Percentiles rank a stretch among this genome's conserved stretches.
phyloP scores from a whole-genome alignment of 2,329 filamentous ascomycete genomes.

The Penicillium sp. region DNA sequence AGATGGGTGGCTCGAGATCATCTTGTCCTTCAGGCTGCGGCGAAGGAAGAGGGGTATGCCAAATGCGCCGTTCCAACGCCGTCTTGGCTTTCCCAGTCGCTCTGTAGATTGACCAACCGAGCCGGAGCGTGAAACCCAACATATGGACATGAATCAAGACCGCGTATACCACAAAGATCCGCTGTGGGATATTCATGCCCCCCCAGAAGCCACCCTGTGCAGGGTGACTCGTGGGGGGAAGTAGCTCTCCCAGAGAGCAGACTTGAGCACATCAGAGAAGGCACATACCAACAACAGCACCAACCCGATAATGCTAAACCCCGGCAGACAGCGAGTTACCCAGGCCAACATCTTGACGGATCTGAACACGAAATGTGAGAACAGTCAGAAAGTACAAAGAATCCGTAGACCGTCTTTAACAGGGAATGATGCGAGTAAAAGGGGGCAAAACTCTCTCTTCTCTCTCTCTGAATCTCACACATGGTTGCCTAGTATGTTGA shows the following conservation, averaged over 20 bases:
- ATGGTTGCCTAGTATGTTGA: neutral
- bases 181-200: slow-evolving; percentile 23
- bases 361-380: neutral
- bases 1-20: slow-evolving; percentile 12
- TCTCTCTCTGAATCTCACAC: neutral
- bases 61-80: slow-evolving; percentile 18
- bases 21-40: neutral
- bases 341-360: slow-evolving; percentile 25
- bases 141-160: slow-evolving; percentile 64
- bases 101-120: slow-evolving; percentile 48
- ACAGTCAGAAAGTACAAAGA: neutral
- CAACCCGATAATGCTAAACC: slow-evolving; percentile 29
- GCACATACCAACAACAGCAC: slow-evolving; percentile 20
- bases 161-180: slow-evolving; percentile 62
- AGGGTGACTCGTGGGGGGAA: slow-evolving; percentile 8
- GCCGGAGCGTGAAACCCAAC: slow-evolving; percentile 55
- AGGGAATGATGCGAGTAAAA: neutral
- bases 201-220: slow-evolving; percentile 10
- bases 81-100: slow-evolving; percentile 26
- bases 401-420: neutral
- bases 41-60: neutral
- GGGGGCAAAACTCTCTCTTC: neutral
- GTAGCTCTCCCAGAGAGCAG: slow-evolving; percentile 16
- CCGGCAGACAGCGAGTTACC: slow-evolving; percentile 30
- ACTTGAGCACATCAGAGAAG: slow-evolving; percentile 19